Conservation (phyloP, 495 filamentous ascomycete species). For the Penicillium soppii region DNA sequence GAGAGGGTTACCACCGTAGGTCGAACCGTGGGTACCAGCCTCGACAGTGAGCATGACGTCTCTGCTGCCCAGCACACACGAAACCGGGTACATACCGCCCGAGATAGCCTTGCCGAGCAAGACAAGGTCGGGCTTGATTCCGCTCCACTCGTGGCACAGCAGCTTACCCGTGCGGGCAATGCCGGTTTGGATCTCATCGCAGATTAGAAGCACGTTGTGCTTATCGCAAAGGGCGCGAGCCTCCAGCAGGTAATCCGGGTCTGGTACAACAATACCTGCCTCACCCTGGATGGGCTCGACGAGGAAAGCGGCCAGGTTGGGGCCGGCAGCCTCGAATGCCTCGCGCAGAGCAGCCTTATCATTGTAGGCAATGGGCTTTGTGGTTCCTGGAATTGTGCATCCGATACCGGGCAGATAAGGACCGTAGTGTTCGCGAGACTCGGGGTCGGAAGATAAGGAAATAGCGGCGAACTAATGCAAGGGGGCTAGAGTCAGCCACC, state of each 20-base stretch:
- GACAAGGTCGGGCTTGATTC: slow-evolving; percentile 92
- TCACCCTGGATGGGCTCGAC: slow-evolving; percentile 98
- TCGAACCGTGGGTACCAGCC: slow-evolving; percentile 94
- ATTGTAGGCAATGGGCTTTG: slow-evolving; percentile 79
- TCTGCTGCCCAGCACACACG: slow-evolving; percentile 82
- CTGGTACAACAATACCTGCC: slow-evolving; percentile 93
- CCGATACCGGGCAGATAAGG: slow-evolving; percentile 91
- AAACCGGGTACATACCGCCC: slow-evolving; percentile 98
- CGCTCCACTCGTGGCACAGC: slow-evolving; percentile 91
- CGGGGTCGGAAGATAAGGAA: slow-evolving; percentile 89
- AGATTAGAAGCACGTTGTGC: slow-evolving; percentile 92
- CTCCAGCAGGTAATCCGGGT: slow-evolving; percentile 80
- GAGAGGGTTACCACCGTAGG: slow-evolving; percentile 97
- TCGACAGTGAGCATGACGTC: slow-evolving; percentile 98
- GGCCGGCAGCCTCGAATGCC: slow-evolving; percentile 75
- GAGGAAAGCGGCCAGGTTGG: slow-evolving; percentile 87
- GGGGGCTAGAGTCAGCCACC: slow-evolving; percentile 16
- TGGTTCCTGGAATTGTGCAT: slow-evolving; percentile 72
- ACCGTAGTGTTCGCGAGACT: slow-evolving; percentile 95
- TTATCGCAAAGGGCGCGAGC: slow-evolving; percentile 87
- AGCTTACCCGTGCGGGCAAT: slow-evolving; percentile 93
- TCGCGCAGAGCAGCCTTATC: slow-evolving; percentile 77
- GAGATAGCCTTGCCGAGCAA: slow-evolving; percentile 96
- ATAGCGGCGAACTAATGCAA: slow-evolving; percentile 83
- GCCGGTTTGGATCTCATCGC: slow-evolving; percentile 97